Evolutionary conservation across 1,139 yeast genomes (phyloP).

Genomic region (Debaryomyces fabryi): DNA sequence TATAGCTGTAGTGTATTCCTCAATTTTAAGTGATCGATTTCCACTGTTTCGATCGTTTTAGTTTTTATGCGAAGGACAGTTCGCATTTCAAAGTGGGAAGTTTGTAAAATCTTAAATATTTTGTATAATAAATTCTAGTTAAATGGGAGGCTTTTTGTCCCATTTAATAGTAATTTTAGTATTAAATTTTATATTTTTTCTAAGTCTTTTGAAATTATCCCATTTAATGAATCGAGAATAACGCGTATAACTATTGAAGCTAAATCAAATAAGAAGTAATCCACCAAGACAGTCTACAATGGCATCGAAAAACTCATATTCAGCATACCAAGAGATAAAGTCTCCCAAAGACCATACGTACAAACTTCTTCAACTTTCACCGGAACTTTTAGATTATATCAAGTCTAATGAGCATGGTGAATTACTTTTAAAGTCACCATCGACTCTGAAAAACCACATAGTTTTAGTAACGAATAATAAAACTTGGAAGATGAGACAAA

Average conservation of each 20-base stretch:
- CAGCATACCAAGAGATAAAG: conserved; percentile 31
- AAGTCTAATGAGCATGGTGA: conserved; percentile 27
- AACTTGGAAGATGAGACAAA: conserved; percentile 72
- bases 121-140: background rate
- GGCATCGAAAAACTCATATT: conserved; percentile 9
- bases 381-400: conserved; percentile 51
- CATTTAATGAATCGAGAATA: background rate
- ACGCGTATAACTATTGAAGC: conserved; percentile 1
- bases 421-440: conserved; percentile 52
- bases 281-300: background rate
- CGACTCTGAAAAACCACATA: conserved; percentile 41
- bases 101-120: background rate
- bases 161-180: background rate
- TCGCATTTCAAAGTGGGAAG: conserved; percentile 2
- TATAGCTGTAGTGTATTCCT: background rate
- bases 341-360: conserved; percentile 34
- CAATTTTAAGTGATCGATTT: background rate
- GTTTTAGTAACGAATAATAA: conserved; percentile 61
- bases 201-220: background rate
- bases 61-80: too few species aligned
- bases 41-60: background rate
- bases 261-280: background rate
- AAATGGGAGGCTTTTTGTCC: conserved; percentile 3
- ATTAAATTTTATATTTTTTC: background rate
- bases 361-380: conserved; percentile 62